Base-by-base conservation (phyloP, 345 rosid species). In the Hibiscus syriacus region DNA sequence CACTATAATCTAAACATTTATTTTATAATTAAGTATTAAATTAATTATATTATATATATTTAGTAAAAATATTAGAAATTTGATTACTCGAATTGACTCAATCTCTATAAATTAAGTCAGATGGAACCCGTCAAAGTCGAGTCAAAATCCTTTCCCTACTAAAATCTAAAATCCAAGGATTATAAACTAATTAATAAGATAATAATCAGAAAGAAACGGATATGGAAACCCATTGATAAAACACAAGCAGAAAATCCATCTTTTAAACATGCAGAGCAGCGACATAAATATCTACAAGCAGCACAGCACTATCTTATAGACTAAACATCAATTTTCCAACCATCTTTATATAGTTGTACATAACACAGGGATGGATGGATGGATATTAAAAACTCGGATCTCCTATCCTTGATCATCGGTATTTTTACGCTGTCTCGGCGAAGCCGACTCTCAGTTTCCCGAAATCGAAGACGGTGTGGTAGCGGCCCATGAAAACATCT, bases 221-320 rank as follows among this genome's bases (percentile, higher is more conserved):
- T 29, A 16, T 6, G 38, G 61, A 56, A 43, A 29, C 22, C 41
- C 41, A 7, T 32, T 30, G 41, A 57, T 57, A 5, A 57, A 55
- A 55, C 12, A 5, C n/a, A 48, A 48, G 50, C 19, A 34, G 38
- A 6, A 34, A 34, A 9, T 34, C 38, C 54, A 48, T n/a, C 4
- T 34, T 56, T 27, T 38, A n/a, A 25, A 23, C 30, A 53, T 22
- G 22, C 13, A 36, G 22, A 54, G 22, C 57, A 53, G 32, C 14
- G 14, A n/a, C 52, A 5, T 11, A 26, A 22, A 45, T 30, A 74
- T 55, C 69, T 68, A 68, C 77, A 68, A 43, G 58, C 64, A 62
- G 58, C 30, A 29, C n/a, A 49, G 2, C 49, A 36, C 14, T 1
- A 43, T 20, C 3, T 73, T 30, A 46, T 3, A 13, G 49, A 14